These are phyloP conservation scores for Trichoderma brevicompactum DNA, from an alignment of 2,329 filamentous ascomycete species.

Conservation along the genomic window DNA sequence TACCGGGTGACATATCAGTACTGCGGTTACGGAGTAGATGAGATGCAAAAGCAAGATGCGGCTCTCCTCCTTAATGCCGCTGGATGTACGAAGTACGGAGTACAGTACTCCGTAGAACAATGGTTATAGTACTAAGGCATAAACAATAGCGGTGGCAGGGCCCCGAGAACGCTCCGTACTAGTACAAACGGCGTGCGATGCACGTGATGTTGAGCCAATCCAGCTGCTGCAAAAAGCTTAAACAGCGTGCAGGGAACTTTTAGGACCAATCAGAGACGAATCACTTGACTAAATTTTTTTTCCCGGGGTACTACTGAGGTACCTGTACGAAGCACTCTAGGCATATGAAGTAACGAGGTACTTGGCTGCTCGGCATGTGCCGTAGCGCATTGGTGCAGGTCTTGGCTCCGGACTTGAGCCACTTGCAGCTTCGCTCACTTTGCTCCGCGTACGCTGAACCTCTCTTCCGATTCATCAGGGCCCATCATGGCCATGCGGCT, in stretches of 20 bases:
- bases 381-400: too few species aligned
- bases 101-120: too few species aligned
- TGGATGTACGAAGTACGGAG: too few species aligned
- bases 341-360: conserved; percentile 9
- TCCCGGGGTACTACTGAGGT: conserved; percentile 2
- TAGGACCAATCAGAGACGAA: conserved; percentile 5
- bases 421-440: conserved; percentile 14
- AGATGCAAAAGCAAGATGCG: too few species aligned
- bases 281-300: neutral
- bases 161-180: neutral
- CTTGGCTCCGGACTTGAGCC: neutral
- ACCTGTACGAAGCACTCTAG: neutral
- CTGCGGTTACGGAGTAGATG: too few species aligned
- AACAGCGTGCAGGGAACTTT: conserved; percentile 27
- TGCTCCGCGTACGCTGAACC: conserved; percentile 3
- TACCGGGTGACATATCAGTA: too few species aligned
- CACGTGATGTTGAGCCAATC: conserved; percentile 17
- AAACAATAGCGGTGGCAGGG: too few species aligned
- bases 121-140: too few species aligned
- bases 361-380: neutral
- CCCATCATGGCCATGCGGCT: conserved; percentile 18
- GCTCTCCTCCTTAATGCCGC: too few species aligned
- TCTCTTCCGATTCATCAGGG: conserved; percentile 19
- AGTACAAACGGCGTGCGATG: neutral
- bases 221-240: conserved; percentile 2